A percentile compares a stretch with the other conserved stretches of the same genome.
Evolutionary conservation across 371 early-diverging fungal genomes (phyloP).

Genomic region (Mucor saturninus): DNA sequence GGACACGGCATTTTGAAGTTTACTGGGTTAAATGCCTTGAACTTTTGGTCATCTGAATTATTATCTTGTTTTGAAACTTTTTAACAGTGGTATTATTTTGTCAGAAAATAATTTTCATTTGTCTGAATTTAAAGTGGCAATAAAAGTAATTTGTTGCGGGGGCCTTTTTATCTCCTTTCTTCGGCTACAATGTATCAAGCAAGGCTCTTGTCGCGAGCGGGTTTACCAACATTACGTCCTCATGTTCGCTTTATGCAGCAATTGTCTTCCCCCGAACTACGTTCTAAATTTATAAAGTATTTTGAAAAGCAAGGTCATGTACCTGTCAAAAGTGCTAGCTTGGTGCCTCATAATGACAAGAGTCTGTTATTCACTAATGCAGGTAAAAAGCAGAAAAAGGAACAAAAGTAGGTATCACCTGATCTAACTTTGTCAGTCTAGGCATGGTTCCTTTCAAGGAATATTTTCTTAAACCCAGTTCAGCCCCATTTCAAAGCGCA

Average conservation of each 20-base stretch:
- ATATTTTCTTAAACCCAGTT: slow-evolving; percentile 66
- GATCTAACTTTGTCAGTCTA: neutral
- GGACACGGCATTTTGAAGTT: too few species aligned
- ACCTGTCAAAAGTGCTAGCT: slow-evolving; percentile 54
- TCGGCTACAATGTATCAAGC: slow-evolving; percentile 9
- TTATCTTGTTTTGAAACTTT: neutral
- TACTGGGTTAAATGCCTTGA: too few species aligned
- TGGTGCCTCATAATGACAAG: slow-evolving; percentile 76
- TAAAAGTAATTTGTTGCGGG: neutral
- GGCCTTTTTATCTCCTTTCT: neutral
- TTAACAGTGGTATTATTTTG: neutral
- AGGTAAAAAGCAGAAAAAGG: slow-evolving; percentile 35
- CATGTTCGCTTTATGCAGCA: slow-evolving; percentile 30
- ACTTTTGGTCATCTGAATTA: neutral
- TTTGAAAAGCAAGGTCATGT: slow-evolving; percentile 58
- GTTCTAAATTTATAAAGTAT: slow-evolving; percentile 55
- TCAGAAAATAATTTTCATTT: too few species aligned
- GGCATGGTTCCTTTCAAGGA: slow-evolving; percentile 86
- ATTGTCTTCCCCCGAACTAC: slow-evolving; percentile 53
- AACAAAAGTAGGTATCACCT: too few species aligned
- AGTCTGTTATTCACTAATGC: slow-evolving; percentile 81
- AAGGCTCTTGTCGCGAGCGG: slow-evolving; percentile 3
- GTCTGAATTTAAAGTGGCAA: too few species aligned
- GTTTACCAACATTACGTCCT: too few species aligned
- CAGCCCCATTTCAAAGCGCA: slow-evolving; percentile 66